Evolutionary conservation across 139 green algal species (phyloP).

Genomic region (Chlorella sp.): DNA sequence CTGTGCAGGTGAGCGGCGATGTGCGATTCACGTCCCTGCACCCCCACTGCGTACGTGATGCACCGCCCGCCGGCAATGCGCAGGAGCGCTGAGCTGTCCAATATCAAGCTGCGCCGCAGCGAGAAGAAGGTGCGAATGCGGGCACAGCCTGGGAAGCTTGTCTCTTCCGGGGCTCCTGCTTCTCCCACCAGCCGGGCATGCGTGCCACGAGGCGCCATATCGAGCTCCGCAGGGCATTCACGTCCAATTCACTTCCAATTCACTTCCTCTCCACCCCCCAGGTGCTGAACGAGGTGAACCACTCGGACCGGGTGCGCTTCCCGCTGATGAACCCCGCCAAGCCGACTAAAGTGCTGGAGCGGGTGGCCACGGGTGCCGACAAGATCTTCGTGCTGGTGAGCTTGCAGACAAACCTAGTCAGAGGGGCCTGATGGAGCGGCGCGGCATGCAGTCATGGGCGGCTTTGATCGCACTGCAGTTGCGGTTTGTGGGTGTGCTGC

Average conservation of each 20-base stretch:
- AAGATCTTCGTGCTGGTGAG: conserved; percentile 87
- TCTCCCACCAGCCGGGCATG: too few species aligned
- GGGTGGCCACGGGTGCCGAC: conserved; percentile 60
- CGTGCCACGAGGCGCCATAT: too few species aligned
- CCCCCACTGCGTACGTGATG: not conserved
- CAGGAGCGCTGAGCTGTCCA: conserved; percentile 62
- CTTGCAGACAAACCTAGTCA: too few species aligned
- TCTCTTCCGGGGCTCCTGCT: too few species aligned
- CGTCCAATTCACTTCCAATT: not conserved
- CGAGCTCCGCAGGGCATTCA: too few species aligned
- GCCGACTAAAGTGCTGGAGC: conserved; percentile 66
- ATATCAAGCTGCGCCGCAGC: conserved; percentile 39
- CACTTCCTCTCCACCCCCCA: not conserved
- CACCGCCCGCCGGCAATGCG: not conserved
- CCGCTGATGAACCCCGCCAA: conserved; percentile 57
- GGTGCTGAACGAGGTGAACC: conserved; percentile 27
- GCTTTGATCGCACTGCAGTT: too few species aligned
- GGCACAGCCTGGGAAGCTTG: too few species aligned
- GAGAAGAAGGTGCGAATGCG: conserved; percentile 37
- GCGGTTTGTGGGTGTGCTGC: too few species aligned
- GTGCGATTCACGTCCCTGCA: not conserved
- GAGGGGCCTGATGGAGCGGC: too few species aligned
- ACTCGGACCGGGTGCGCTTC: conserved; percentile 41
- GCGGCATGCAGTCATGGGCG: too few species aligned
- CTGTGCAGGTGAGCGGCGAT: not conserved